Percentiles rank a stretch among this genome's conserved stretches.
Conservation (phyloP, 2,329 filamentous ascomycete species). For the Paraphoma chrysanthemicola region DNA sequence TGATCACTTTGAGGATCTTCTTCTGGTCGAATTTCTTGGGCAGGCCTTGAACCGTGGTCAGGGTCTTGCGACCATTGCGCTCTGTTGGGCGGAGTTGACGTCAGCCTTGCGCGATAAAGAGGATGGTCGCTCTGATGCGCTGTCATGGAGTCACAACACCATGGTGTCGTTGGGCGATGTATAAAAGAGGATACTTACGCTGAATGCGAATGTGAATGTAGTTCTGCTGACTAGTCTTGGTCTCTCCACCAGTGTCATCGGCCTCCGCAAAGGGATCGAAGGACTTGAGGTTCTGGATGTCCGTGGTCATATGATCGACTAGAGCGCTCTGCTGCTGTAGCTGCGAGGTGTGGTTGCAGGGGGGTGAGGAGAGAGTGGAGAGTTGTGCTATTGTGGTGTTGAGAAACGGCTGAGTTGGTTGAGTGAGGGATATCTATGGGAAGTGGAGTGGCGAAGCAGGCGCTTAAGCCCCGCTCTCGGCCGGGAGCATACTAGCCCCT, state of each 20-base stretch:
- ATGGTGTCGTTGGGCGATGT: too few species aligned
- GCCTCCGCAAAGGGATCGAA: slow-evolving; percentile 99
- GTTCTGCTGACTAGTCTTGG: slow-evolving; percentile 88
- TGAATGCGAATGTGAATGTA: slow-evolving; percentile 99
- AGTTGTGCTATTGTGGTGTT: slow-evolving; percentile 2
- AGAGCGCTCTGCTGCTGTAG: slow-evolving; percentile 33
- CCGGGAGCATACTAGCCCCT: not conserved
- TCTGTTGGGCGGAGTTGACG: slow-evolving; percentile 63
- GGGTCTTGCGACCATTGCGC: slow-evolving; percentile 99
- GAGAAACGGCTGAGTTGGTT: not conserved
- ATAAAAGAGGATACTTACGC: slow-evolving; percentile 63
- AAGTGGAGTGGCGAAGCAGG: slow-evolving; percentile 7
- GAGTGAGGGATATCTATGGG: slow-evolving; percentile 6
- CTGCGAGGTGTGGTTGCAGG: slow-evolving; percentile 11
- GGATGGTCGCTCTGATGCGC: not conserved
- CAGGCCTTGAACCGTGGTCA: slow-evolving; percentile 98
- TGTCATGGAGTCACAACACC: too few species aligned
- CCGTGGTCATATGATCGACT: slow-evolving; percentile 47
- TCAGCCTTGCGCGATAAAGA: slow-evolving; percentile 49
- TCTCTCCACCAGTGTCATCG: slow-evolving; percentile 98
- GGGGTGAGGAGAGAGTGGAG: slow-evolving; percentile 4
- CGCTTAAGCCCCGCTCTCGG: slow-evolving; percentile 6
- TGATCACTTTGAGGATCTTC: slow-evolving; percentile 99
- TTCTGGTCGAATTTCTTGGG: slow-evolving; percentile 99
- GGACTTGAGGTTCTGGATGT: slow-evolving; percentile 54